Base-by-base conservation (phyloP, 345 rosid genomes). In the Gossypium rotundifolium region DNA sequence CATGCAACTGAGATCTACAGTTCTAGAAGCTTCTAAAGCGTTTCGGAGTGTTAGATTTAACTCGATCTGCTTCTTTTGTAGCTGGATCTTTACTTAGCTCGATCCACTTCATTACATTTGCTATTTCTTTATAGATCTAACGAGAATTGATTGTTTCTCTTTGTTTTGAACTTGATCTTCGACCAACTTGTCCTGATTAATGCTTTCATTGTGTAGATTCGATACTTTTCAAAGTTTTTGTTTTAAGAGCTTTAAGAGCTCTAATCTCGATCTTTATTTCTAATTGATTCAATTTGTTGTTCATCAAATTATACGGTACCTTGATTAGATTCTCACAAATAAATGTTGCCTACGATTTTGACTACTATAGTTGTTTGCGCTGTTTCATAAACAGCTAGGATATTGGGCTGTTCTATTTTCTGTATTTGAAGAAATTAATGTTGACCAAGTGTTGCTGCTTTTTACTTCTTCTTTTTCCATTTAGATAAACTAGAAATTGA, bases 1-100 rank as follows among this genome's bases (percentile, higher is more conserved):
- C 20, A 1, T 72, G 65, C 29, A 51, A 58, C 65, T 77, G 69
- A 79, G 87, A 84, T 81, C 84, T 80, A 49, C 29, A 3, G 48
- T 20, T 65, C 27, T 42, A 65, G 16, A 18, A 10, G 59, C 16
- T 69, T 51, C 60, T 52, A 27, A 6, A 64, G 45, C n/a, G 49
- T 40, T 64, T 1, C 3, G 13, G 38, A 59, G 17, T 23, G 64
- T 59, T 59, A 23, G 25, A 69, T 69, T 69, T 51, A 16, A 55
- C 45, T 51, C 7, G 59, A 27, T 51, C 73, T 51, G 25, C 11
- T 51, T 2, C 17, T 2, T 2, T 51, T 27, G 2, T 69, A 27
- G 18, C 45, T 52, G 59, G 60, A 69, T 69, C 73, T 69, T 10
- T 51, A 27, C 73, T 51, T 52, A 10, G 60, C 23, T 68, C 51